Conservation (phyloP, 2,329 filamentous ascomycete species). For the Fusarium sp. region DNA sequence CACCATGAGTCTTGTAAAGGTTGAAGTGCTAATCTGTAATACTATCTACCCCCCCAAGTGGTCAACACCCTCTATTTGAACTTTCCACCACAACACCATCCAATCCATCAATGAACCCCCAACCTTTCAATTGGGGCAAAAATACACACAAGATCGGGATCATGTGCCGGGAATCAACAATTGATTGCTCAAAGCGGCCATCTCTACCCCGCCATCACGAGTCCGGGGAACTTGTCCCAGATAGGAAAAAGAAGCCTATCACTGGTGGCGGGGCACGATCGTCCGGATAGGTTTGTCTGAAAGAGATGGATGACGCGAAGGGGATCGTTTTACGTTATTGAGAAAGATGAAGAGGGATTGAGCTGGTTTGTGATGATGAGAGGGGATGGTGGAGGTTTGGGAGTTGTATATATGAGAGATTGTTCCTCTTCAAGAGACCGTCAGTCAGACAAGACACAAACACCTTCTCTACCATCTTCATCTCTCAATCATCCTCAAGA, state of each 20-base stretch:
- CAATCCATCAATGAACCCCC: neutral
- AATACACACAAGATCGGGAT: neutral
- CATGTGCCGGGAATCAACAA: slow-evolving; percentile 24
- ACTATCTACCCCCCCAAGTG: neutral
- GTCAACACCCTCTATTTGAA: slow-evolving; percentile 11
- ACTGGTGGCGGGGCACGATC: neutral
- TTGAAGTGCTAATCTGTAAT: neutral
- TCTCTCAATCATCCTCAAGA: neutral
- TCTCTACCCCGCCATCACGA: slow-evolving; percentile 8
- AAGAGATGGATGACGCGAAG: slow-evolving; percentile 12
- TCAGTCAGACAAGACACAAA: slow-evolving; percentile 2
- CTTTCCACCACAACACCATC: neutral
- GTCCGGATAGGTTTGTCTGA: slow-evolving; percentile 16
- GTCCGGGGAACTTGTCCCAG: slow-evolving; percentile 25
- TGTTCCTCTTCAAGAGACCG: neutral
- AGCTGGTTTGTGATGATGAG: neutral
- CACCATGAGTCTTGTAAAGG: slow-evolving; percentile 5
- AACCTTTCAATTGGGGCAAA: neutral
- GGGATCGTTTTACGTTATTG: neutral
- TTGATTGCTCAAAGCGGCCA: slow-evolving; percentile 31
- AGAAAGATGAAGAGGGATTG: neutral
- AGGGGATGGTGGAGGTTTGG: neutral
- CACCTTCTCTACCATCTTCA: neutral
- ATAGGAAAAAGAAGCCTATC: slow-evolving; percentile 37
- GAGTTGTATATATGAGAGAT: slow-evolving; percentile 19